Conservation (phyloP, 768 basidiomycete species). For the Termitomyces sp. region DNA sequence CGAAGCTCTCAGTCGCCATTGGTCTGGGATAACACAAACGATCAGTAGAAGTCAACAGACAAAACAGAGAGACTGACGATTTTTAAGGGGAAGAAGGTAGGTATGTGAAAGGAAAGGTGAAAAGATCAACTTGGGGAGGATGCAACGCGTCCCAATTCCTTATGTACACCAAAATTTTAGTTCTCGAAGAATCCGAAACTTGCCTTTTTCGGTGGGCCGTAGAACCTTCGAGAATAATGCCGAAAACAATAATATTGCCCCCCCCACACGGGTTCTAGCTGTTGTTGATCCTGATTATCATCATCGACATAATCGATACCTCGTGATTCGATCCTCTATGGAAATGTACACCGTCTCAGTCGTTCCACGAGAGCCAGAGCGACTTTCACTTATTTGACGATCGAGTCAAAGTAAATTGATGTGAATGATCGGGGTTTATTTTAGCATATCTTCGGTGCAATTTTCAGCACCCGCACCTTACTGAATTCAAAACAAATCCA, state of each 20-base stretch:
- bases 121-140: conserved; percentile 18
- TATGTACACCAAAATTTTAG: conserved; percentile 22
- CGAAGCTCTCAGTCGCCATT: conserved; percentile 85
- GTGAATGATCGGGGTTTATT: too few species aligned
- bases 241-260: not conserved
- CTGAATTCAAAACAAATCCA: too few species aligned
- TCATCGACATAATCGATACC: not conserved
- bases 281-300: not conserved
- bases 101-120: conserved; percentile 12
- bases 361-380: too few species aligned
- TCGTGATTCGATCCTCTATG: too few species aligned
- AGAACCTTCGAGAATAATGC: conserved; percentile 37
- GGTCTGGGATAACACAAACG: conserved; percentile 9
- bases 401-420: too few species aligned
- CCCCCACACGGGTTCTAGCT: not conserved
- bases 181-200: conserved; percentile 47
- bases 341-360: too few species aligned
- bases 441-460: too few species aligned
- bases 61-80: conserved; percentile 10
- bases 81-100: conserved; percentile 8
- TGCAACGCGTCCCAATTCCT: conserved; percentile 13
- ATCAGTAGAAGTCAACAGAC: conserved; percentile 5
- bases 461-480: too few species aligned
- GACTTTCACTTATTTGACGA: too few species aligned
- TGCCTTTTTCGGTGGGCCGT: conserved; percentile 34